Base-by-base conservation (phyloP, 352 stramenopile genomes). In the Elongisporangium undulatum region DNA sequence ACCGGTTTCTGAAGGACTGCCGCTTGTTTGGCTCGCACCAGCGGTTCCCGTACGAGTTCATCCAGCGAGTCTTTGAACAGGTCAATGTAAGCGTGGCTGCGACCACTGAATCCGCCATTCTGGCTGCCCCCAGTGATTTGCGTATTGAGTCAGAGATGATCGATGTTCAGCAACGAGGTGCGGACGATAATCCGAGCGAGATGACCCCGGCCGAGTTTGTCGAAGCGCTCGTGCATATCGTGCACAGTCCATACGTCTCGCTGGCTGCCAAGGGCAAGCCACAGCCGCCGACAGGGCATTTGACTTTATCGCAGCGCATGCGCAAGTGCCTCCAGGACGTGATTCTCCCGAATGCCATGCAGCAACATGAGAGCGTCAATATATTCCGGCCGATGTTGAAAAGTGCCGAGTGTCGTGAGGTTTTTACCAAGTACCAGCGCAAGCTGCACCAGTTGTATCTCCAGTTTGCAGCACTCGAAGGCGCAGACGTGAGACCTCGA, bases 181-280 rank as follows among this genome's bases (percentile, higher is more conserved):
- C 20, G 17, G 57, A 65, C 23, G 38, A 38, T 17, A 69, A 65
- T 22, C 49, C 69, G 15, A 69, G 59, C 52, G 79, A 89, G 53
- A 87, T 89, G 79, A 86, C 77, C 3, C 73, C 77, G 0, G 75
- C 67, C 10, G 79, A 91, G 57, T 91, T 91, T 50, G 71, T 91
- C 15, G 78, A 91, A 51, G 75, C 75, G 13, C 66, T 91, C 13
- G 66, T 89, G 15, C 68, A 85, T 51, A 77, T 91, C 15, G 68
- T 69, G 22, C 56, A 57, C 13, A 88, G 77, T 58, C 71, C 71
- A 55, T 68, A 66, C 51, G 52, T 85, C 4, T 50, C 38, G 34
- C 20, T 22, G n/a, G 19, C 48, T 63, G 38, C 63, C 56, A 61
- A 58, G 53, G 59, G 51, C 38, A 56, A 60, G 24, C 41, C 38